Conservation (phyloP, 2,329 filamentous ascomycete species). For the Exophiala spinifera region DNA sequence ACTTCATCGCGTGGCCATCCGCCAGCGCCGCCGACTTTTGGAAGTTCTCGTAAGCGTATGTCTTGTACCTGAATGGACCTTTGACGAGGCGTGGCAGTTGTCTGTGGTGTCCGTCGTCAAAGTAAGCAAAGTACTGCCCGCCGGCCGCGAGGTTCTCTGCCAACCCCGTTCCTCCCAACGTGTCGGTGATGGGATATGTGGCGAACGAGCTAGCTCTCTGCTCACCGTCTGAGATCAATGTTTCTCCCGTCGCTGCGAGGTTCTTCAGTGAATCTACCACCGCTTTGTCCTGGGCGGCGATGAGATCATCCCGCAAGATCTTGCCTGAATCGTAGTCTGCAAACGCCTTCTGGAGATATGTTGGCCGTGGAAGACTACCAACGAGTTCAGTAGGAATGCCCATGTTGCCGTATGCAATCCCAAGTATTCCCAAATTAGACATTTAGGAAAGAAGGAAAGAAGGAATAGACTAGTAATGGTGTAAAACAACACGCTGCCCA, state of each 20-base stretch:
- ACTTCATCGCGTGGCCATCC: conserved; percentile 28
- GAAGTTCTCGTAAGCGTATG: conserved; percentile 34
- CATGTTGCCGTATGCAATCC: conserved; percentile 4
- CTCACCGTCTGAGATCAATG: conserved; percentile 34
- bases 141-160: conserved; percentile 31
- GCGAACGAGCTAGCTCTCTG: conserved; percentile 34
- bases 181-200: conserved; percentile 35
- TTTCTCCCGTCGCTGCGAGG: conserved; percentile 32
- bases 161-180: conserved; percentile 33
- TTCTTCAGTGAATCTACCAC: conserved; percentile 32
- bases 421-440: no score
- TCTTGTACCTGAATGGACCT: conserved; percentile 28
- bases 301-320: conserved; percentile 29
- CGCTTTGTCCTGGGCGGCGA: conserved; percentile 32
- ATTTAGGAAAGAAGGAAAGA: no score
- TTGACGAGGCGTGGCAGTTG: conserved; percentile 5
- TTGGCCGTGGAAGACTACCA: conserved; percentile 22
- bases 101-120: conserved; percentile 7
- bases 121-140: conserved; percentile 33
- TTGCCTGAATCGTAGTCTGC: conserved; percentile 31
- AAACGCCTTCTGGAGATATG: conserved; percentile 8
- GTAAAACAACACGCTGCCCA: no score
- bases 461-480: no score
- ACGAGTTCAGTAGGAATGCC: conserved; percentile 26
- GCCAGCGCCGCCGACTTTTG: conserved; percentile 30